These are phyloP conservation scores for Cladophialophora psammophila DNA, from an alignment of 2,329 filamentous ascomycete genomes.

Conservation along the genomic window DNA sequence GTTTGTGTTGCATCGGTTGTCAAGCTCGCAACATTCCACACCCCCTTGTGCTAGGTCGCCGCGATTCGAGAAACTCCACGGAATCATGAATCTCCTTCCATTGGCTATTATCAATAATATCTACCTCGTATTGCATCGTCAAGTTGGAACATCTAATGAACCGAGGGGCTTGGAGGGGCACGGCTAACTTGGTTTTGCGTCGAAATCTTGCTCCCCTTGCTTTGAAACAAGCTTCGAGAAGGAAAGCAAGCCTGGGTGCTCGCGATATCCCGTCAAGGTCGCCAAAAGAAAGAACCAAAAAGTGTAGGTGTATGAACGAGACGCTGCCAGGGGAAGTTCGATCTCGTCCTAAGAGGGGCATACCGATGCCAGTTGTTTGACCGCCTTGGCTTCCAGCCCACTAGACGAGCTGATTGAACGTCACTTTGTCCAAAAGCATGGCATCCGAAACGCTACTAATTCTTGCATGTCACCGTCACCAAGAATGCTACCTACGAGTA, in stretches of 20 bases:
- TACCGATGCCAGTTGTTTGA: background rate
- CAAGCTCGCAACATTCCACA: slow-evolving; percentile 14
- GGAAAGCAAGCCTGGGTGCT: background rate
- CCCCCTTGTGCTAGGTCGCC: slow-evolving; percentile 11
- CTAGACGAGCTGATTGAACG: background rate
- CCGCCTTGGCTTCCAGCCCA: background rate
- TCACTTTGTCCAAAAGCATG: background rate
- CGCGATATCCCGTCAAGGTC: background rate
- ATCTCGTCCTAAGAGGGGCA: background rate
- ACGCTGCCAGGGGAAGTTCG: background rate
- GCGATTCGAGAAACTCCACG: slow-evolving; percentile 31
- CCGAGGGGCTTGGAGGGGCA: slow-evolving; percentile 24
- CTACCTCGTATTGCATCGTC: slow-evolving; percentile 12
- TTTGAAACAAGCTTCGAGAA: background rate
- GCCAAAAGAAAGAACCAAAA: background rate
- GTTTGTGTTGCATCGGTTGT: slow-evolving; percentile 29
- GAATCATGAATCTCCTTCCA: slow-evolving; percentile 19
- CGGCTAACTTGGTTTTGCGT: background rate
- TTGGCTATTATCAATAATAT: slow-evolving; percentile 1
- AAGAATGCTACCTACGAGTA: background rate
- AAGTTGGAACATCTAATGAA: slow-evolving; percentile 6
- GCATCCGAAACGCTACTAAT: background rate
- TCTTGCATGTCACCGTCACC: background rate
- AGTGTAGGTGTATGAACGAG: background rate
- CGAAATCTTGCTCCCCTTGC: slow-evolving; percentile 2